Percentiles rank a stretch among this genome's conserved stretches.
Evolutionary conservation across 345 rosid genomes (phyloP).

Genomic region (Populus ilicifolia): DNA sequence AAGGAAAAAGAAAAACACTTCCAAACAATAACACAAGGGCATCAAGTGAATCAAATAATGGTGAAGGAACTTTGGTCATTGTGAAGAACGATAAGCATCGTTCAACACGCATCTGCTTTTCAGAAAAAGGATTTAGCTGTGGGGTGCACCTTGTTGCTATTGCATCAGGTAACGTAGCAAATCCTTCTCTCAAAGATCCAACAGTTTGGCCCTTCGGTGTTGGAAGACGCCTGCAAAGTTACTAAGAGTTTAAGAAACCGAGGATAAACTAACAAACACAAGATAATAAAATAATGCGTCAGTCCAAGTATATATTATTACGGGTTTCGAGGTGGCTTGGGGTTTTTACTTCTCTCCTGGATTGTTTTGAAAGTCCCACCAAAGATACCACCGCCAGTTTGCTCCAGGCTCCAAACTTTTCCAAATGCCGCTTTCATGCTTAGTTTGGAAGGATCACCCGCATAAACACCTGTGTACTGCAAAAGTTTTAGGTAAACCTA

Average conservation of each 20-base stretch:
- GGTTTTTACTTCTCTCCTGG: constrained; percentile 64
- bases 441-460: constrained; percentile 85
- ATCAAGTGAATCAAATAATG: neutral
- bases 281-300: constrained; percentile 5
- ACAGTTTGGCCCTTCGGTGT: constrained; percentile 95
- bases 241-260: constrained; percentile 12
- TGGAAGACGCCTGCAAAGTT: constrained; percentile 59
- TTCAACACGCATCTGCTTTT: neutral
- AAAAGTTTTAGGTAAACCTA: neutral
- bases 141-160: constrained; percentile 63
- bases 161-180: constrained; percentile 80
- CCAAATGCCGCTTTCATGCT: constrained; percentile 98
- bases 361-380: constrained; percentile 79
- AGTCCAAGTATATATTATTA: constrained; percentile 35
- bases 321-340: constrained; percentile 74
- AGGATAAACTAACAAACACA: neutral
- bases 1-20: neutral
- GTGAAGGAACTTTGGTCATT: neutral
- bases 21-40: neutral
- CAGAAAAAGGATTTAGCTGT: neutral
- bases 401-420: constrained; percentile 92
- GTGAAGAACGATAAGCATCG: neutral
- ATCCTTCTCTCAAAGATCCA: constrained; percentile 90
- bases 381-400: constrained; percentile 76
- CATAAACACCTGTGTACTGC: constrained; percentile 70